A percentile compares a stretch with the other conserved stretches of the same genome.
These are phyloP conservation scores for Phaeophleospora eucalypticola DNA, from an alignment of 2,329 filamentous ascomycete species.

Conservation along the genomic window DNA sequence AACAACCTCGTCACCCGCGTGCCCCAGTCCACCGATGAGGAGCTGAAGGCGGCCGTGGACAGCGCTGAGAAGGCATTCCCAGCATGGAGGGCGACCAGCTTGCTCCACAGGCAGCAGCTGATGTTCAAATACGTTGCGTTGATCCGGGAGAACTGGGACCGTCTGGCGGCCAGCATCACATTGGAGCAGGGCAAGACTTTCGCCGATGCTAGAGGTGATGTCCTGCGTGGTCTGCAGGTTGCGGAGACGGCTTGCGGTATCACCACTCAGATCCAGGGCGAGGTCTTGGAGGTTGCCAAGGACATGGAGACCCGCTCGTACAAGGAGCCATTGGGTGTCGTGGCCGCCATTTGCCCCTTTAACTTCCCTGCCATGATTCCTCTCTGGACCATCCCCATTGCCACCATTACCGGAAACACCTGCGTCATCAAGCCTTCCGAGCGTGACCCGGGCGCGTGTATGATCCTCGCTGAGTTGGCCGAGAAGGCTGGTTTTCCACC, in stretches of 20 bases:
- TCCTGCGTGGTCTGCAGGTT: constrained; percentile 76
- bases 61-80: constrained; percentile 73
- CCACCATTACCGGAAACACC: constrained; percentile 78
- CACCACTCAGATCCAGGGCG: constrained; percentile 75
- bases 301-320: constrained; percentile 87
- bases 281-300: constrained; percentile 79
- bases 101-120: constrained; percentile 73
- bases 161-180: constrained; percentile 77
- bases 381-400: constrained; percentile 84
- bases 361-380: constrained; percentile 94
- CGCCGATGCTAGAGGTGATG: constrained; percentile 76
- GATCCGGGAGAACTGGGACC: constrained; percentile 80
- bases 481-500: constrained; percentile 77
- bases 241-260: constrained; percentile 78
- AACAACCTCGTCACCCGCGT: constrained; percentile 82
- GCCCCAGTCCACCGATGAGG: constrained; percentile 73
- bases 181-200: constrained; percentile 87
- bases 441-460: constrained; percentile 75
- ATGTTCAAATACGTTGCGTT: constrained; percentile 82
- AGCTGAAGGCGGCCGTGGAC: constrained; percentile 70
- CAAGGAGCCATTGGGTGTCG: constrained; percentile 74
- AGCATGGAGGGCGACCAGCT: constrained; percentile 66
- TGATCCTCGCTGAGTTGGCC: constrained; percentile 78
- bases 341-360: constrained; percentile 81
- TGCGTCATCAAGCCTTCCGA: constrained; percentile 82